These are phyloP conservation scores for Friedmanniomyces endolithicus DNA, from an alignment of 495 filamentous ascomycete genomes.

Conservation along the genomic window DNA sequence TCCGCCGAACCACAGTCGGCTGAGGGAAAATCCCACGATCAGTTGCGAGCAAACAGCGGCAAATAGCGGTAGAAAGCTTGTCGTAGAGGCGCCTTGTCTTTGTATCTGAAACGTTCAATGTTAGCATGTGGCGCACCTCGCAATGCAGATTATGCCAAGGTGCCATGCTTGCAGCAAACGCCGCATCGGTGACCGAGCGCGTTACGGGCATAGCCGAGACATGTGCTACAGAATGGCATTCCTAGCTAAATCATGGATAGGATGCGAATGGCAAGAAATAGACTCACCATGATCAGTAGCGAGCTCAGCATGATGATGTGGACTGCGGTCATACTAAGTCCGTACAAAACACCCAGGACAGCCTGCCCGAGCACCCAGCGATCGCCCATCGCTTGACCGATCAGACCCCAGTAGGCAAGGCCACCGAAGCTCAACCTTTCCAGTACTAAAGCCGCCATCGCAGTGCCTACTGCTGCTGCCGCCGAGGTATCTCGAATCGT, in stretches of 20 bases:
- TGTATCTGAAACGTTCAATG: constrained; percentile 8
- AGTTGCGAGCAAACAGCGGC: constrained; percentile 16
- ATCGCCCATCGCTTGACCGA: constrained; percentile 1
- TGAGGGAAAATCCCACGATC: constrained; percentile 3
- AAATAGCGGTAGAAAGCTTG: constrained; percentile 11
- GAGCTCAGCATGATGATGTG: constrained; percentile 1
- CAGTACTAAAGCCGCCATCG: constrained; percentile 16
- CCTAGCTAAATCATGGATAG: too few relatives aligned
- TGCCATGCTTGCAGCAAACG: too few relatives aligned
- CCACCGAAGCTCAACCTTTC: constrained; percentile 20
- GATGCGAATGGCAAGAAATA: not conserved
- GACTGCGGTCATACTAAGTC: constrained; percentile 1
- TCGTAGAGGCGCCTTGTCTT: constrained; percentile 10
- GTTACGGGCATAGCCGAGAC: not conserved
- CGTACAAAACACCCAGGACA: constrained; percentile 1
- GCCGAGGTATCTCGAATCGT: constrained; percentile 10
- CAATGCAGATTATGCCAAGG: not conserved
- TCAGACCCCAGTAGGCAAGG: constrained; percentile 8
- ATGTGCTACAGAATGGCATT: too few relatives aligned
- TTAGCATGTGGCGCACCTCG: not conserved
- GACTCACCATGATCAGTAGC: constrained; percentile 16
- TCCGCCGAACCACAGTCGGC: constrained; percentile 18
- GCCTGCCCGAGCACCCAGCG: constrained; percentile 3
- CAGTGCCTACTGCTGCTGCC: constrained; percentile 13
- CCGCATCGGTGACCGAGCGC: not conserved